Evolutionary conservation across 1,284 basidiomycete species (phyloP), one percentile per base, ranked within the genome.

Genomic region (Malassezia equina): DNA sequence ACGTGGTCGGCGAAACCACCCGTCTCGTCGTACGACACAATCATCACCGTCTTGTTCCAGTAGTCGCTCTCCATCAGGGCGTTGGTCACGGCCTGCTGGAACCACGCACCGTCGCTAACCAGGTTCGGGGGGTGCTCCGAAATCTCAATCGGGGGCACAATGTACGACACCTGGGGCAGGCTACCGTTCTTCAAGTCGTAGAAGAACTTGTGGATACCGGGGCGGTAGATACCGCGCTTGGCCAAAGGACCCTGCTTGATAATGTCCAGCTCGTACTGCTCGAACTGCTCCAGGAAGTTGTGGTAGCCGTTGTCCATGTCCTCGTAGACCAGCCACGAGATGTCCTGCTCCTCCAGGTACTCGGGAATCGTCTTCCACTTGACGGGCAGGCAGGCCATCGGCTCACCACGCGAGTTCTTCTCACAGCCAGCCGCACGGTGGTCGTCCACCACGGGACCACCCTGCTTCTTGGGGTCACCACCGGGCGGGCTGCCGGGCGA

Each of bases 1-100:
- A 66, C 66, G 46, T 69, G 66, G 53, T 69, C 66, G 3, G 46
- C 60, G 52, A 60, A 69, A 9, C 66, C 66, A 21, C 66, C 66
- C 5, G 62, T 69, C 55, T 63, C 66, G 50, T 69, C 66, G 52
- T 69, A 69, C 15, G 60, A 64, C 29, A 69, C 56, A 40, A 69
- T 43, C 7, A 69, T 32, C 17, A 56, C 62, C 2, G 66, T 61
- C 9, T 42, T 52, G 46, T 55, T 58, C 44, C 62, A 69, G 39
- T 58, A 52, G 5, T 52, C 39, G 42, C 66, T 62, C 19, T 59
- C 51, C 21, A 58, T 60, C 27, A 69, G 55, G 8, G 67, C 66
- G 24, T 66, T 58, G 27, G 61, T 51, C 15, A 69, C 57, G 15
- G 59, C 48, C n/a, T 61, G 52, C 49, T 69, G 67, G 27, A 68